Evolutionary conservation across 306 rosid genomes (phyloP), one percentile per base, ranked within the genome.

Genomic region (Ammopiptanthus mongolicus): DNA sequence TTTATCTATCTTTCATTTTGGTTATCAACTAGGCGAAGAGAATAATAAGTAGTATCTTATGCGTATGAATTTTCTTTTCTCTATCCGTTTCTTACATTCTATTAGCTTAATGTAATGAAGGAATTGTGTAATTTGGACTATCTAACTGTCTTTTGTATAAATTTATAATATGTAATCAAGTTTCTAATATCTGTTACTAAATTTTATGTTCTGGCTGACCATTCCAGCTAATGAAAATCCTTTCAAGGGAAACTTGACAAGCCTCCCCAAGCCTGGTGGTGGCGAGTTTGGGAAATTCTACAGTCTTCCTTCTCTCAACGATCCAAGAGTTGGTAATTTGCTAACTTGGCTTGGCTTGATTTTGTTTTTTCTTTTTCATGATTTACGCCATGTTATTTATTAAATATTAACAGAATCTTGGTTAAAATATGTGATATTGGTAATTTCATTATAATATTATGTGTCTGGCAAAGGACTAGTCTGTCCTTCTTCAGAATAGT

Each of bases 221-320:
- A 18, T 78, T 66, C 19, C 83, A 78, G 84, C 75, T 3, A 31
- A 7, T 13, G 81, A 74, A 73, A 82, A 78, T 78, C 86, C 86
- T 34, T 82, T 82, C 77, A 67, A 78, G 18, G 80, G 69, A 73
- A 78, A 78, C 80, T 59, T 82, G 80, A 78, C 80, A 0, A 77
- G 83, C 62, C 86, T 77, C 48, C 85, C 82, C 58, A 82, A 77
- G 76, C 83, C 84, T 0, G 68, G 82, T 28, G 87, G 87, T 3
- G 87, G 84, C 14, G 79, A 83, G 47, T 75, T 75, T 51, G 84
- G 84, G 44, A 83, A 83, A 25, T 83, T 79, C 72, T 83, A 83
- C 42, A 75, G 84, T 50, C 84, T 83, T 60, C 73, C 84, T 58
- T 71, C 84, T 17, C 63, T 83, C 55, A 75, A 75, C n/a, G 84